Evolutionary conservation across 768 basidiomycete species (phyloP).

Genomic region (Lyophyllum shimeji): DNA sequence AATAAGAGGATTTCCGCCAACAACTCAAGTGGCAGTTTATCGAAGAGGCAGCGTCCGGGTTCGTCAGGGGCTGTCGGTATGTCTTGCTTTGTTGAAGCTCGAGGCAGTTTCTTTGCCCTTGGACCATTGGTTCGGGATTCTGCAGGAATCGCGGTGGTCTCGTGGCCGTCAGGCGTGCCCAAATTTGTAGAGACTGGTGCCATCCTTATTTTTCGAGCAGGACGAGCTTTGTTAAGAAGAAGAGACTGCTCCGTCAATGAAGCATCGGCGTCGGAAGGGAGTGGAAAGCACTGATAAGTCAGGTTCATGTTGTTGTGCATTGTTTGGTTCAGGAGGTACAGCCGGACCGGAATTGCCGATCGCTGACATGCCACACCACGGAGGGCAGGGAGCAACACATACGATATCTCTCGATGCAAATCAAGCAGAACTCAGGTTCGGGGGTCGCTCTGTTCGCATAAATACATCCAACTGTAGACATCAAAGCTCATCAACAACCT

Average conservation of each 20-base stretch:
- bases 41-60: slow-evolving; percentile 7
- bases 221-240: not conserved
- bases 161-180: not conserved
- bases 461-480: not conserved
- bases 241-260: too few relatives aligned
- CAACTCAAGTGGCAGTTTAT: slow-evolving; percentile 59
- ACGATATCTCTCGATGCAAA: too few relatives aligned
- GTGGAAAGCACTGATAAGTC: too few relatives aligned
- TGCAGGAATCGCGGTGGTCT: not conserved
- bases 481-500: slow-evolving; percentile 4
- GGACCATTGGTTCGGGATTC: not conserved
- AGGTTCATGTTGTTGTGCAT: not conserved
- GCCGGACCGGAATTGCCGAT: not conserved
- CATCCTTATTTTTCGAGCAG: not conserved
- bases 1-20: slow-evolving; percentile 59
- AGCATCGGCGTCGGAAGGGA: too few relatives aligned
- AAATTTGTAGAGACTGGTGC: not conserved
- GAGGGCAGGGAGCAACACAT: not conserved
- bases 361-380: too few relatives aligned
- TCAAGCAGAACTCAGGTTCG: not conserved
- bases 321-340: not conserved
- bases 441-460: not conserved
- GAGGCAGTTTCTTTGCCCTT: not conserved
- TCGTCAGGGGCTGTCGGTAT: not conserved
- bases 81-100: not conserved